Evolutionary conservation across 345 rosid genomes (phyloP), one percentile per base, ranked within the genome.

Genomic region (Aurinia saxatilis): DNA sequence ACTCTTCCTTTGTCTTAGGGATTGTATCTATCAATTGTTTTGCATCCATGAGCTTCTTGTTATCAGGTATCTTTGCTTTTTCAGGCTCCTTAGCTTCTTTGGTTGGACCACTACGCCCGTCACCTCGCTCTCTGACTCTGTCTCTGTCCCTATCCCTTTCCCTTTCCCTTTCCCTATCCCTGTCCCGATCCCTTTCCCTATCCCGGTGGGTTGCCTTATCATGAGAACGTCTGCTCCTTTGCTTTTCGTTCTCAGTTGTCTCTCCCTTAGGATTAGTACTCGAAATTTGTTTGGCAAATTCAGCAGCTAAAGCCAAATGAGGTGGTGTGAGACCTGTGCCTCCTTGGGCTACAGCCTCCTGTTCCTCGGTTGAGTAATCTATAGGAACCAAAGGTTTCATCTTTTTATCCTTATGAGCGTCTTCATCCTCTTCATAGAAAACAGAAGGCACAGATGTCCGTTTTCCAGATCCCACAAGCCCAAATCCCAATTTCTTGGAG

Each of bases 351-450:
- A 86, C 79, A 12, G 89, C 90, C 63, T 87, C 81, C 77, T 84
- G 76, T 76, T 93, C 97, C 86, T 93, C 97, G 18, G 87, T 81
- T 16, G 99, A 80, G 73, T 93, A 93, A 80, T 90, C 97, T 66
- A 93, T 84, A 44, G 99, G 99, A 75, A 90, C 97, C 77, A 93
- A 81, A 11, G 96, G 99, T 68, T 92, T 87, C 96, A 87, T 82
- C 77, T 84, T 90, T 66, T 84, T 90, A 31, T 87, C 87, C 77
- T 90, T 93, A 5, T 77, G 79, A 2, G 83, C 98, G 19, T 91
- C 96, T 51, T 90, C 99, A 59, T 92, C 98, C 75, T 93, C 99
- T 69, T 82, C 96, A 33, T 80, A 77, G 82, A 93, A 93, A 69
- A 93, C 95, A 67, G 95, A 93, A 52, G 86, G 99, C 17, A 93